Conservation (phyloP, 2,329 filamentous ascomycete species). For the Phialophora tarda region DNA sequence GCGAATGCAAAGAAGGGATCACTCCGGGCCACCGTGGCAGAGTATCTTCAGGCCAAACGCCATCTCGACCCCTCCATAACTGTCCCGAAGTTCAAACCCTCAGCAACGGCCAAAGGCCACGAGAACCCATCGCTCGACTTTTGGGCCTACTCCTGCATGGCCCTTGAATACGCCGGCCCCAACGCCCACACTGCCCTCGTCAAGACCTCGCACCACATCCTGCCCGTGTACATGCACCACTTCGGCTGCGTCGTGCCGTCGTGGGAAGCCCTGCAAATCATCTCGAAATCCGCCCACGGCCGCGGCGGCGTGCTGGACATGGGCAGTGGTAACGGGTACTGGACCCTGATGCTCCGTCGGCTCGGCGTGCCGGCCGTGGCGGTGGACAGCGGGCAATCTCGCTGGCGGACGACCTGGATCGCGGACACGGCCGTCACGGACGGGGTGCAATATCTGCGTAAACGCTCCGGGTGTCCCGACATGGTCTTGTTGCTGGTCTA, state of each 20-base stretch:
- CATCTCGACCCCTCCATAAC: constrained; percentile 48
- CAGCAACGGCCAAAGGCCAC: constrained; percentile 43
- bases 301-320: constrained; percentile 64
- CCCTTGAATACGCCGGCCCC: constrained; percentile 68
- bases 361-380: constrained; percentile 62
- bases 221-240: constrained; percentile 78
- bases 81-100: constrained; percentile 50
- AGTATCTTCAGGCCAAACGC: constrained; percentile 61
- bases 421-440: constrained; percentile 68
- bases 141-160: constrained; percentile 68
- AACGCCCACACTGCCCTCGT: constrained; percentile 60
- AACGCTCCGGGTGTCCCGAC: constrained; percentile 57
- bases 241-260: constrained; percentile 75
- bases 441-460: constrained; percentile 63
- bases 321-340: constrained; percentile 76
- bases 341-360: constrained; percentile 71
- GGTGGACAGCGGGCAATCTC: constrained; percentile 70
- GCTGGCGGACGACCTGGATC: constrained; percentile 73
- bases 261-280: constrained; percentile 67
- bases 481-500: constrained; percentile 73
- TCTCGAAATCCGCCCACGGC: constrained; percentile 60
- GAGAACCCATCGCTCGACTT: constrained; percentile 72
- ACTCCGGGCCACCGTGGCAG: constrained; percentile 62
- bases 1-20: constrained; percentile 71
- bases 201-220: constrained; percentile 67